Base-by-base conservation (phyloP, 2,329 filamentous ascomycete species). In the Neoascochyta sp. region DNA sequence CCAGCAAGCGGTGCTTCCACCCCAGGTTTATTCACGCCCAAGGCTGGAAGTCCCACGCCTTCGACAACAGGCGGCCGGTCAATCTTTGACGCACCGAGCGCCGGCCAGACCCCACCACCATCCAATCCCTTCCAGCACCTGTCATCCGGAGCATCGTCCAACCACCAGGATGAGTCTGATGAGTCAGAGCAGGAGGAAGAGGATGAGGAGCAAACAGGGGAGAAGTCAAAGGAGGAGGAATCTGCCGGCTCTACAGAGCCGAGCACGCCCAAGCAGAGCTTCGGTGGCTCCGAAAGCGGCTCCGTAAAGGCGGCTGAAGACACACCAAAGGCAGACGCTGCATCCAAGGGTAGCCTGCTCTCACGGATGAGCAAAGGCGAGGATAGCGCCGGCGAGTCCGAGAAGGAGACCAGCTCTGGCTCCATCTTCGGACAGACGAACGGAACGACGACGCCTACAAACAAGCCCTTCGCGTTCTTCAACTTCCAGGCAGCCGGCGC, bases 61-160 rank as follows among this genome's bases (percentile, higher is more conserved):
- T 63, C 57, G 8, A 47, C 45, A 13, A 24, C 35, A 17, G 54
- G 50, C 23, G 50, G 47, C n/a, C 39, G 41, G 14, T 61, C 58
- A 4, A 51, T 63, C 2, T 57, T 63, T 21, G 51, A 58, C 21
- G 43, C 44, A 4, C 47, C 50, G 9, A 41, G 36, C 16, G 39
- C 38, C 22, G 45, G 43, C 7, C 41, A 41, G 9, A 45, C 47
- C 18, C 45, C 52, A 4, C 40, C 36, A 13, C 39, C 40, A 15
- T 31, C 39, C 11, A 63, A 62, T 22, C 51, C 58, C 8, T 63
- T 63, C 23, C 50, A 51, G 2, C 59, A 63, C 27, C 35, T 63
- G 9, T 60, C 56, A 7, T 55, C 54, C n/a, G 53, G 43, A 9
- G 33, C 50, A 10, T 58, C 56, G 9, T 57, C 56, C 2, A 48